A percentile compares a stretch with the other conserved stretches of the same genome.
Evolutionary conservation across 1,284 basidiomycete genomes (phyloP).

Genomic region (Heterobasidion occidentale): DNA sequence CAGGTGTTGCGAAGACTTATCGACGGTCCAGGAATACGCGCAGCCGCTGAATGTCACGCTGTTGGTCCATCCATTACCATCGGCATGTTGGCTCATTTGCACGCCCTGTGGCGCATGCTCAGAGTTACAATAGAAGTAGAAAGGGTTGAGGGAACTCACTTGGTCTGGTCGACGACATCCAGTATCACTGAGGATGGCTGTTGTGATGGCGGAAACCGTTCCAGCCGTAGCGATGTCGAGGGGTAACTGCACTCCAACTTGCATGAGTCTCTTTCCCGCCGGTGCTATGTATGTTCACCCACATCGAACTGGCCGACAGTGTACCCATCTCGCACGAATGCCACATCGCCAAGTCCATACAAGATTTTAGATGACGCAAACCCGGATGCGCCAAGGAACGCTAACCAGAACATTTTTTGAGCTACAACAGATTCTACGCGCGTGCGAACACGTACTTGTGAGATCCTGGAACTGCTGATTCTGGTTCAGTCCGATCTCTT

Average conservation of each 20-base stretch:
- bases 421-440: background rate
- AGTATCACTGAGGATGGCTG: conserved; percentile 35
- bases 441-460: conserved; percentile 25
- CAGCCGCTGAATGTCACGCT: conserved; percentile 31
- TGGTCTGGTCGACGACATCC: conserved; percentile 28
- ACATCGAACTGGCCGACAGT: conserved; percentile 39
- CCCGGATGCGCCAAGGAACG: conserved; percentile 44
- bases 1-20: conserved; percentile 27
- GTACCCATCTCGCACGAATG: conserved; percentile 36
- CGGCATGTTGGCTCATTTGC: conserved; percentile 21
- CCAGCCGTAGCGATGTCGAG: conserved; percentile 20
- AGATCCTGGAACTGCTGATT: conserved; percentile 34
- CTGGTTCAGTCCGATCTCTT: conserved; percentile 36
- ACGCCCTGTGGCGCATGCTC: conserved; percentile 3
- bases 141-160: background rate
- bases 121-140: background rate
- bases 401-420: conserved; percentile 17
- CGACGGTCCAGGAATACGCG: conserved; percentile 29
- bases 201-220: conserved; percentile 36
- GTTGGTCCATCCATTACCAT: conserved; percentile 33
- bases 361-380: conserved; percentile 40
- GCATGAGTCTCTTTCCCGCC: background rate
- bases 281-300: background rate
- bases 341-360: conserved; percentile 34
- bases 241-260: conserved; percentile 15